Evolutionary conservation across 1,139 yeast genomes (phyloP), one percentile per base, ranked within the genome.

Genomic region (Suhomyces wounanorum): DNA sequence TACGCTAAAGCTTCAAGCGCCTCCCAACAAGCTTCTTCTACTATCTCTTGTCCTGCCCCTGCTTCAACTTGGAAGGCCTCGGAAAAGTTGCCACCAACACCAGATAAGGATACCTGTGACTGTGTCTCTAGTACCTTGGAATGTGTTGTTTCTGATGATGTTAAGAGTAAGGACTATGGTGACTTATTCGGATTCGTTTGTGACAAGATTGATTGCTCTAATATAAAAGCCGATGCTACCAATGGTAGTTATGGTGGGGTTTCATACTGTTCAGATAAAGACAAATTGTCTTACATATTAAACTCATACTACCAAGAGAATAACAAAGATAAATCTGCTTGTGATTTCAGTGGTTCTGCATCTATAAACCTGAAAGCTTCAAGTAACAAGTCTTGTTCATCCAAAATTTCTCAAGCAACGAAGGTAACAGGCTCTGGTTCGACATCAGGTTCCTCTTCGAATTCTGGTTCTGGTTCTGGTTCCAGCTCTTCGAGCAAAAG

Each of bases 321-420:
- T 50, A 68, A 62, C 44, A 63, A 62, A 53, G 54, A 54, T 28
- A 40, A 55, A 1, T 60, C 67, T 47, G 79, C 79, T 50, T 77
- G 81, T 68, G 68, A 70, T 57, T 76, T 75, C 57, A 56, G 59
- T 41, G 81, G 81, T 38, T 67, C 74, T 48, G 81, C 79, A 31
- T 60, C 75, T 14, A 58, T 70, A 36, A 66, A 70, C 51, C 49
- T 47, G 40, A 45, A 52, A 39, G 66, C 74, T 13, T 61, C 64
- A 38, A 58, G 67, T 38, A 69, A 68, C 49, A 59, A 66, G 38
- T 58, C 72, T 13, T 74, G 78, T 55, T 64, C 71, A 10, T 60
- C 74, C 18, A 62, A 62, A 50, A 53, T 63, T 48, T 55, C 65
- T 1, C 59, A 66, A 48, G 66, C 72, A 16, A 58, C 64, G 31